Base-by-base conservation (phyloP, 129 eudicot genomes). In the Cynara cardunculus region DNA sequence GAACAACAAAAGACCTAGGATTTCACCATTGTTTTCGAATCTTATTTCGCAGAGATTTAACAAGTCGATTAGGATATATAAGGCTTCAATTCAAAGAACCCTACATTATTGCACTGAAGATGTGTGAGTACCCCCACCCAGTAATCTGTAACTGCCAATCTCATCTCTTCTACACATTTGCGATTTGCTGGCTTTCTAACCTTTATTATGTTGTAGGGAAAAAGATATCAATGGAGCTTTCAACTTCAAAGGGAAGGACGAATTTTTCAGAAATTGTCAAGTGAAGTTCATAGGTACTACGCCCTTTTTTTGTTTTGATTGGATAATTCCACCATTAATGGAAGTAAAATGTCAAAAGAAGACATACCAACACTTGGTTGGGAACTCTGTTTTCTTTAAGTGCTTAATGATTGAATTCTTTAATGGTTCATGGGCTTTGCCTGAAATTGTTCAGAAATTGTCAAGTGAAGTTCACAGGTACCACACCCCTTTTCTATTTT, bases 191-290 rank as follows among this genome's bases (percentile, higher is more conserved):
- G 2, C 22, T 53, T 44, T 22, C 62, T 73, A 39, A 41, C 34
- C 19, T 77, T 28, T 73, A 34, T 56, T 37, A 8, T 76, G 35
- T 81, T 87, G 3, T 83, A 92, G 98, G 86, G 84, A 89, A 62
- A 85, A 83, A 64, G 98, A 94, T 82, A 78, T 93, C 69, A 35
- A 90, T 75, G 87, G 86, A 79, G 94, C 99, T 30, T 94, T 92
- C 64, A 84, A 89, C 69, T 92, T 92, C 85, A 76, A 85, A 24
- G 77, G 68, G 3, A 89, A 92, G 59, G 85, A 88, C 82, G 83
- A 85, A 0, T 94, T 90, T 78, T 71, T 92, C 82, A 79, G 74
- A 66, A 86, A 89, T 79, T 94, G 97, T 74, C 83, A 87, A 56
- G 73, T 81, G n/a, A 75, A 84, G 81, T 41, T 56, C 2, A 86